A percentile compares a stretch with the other conserved stretches of the same genome.
Conservation (phyloP, 2,329 filamentous ascomycete genomes). For the Neofusicoccum umdonicola region DNA sequence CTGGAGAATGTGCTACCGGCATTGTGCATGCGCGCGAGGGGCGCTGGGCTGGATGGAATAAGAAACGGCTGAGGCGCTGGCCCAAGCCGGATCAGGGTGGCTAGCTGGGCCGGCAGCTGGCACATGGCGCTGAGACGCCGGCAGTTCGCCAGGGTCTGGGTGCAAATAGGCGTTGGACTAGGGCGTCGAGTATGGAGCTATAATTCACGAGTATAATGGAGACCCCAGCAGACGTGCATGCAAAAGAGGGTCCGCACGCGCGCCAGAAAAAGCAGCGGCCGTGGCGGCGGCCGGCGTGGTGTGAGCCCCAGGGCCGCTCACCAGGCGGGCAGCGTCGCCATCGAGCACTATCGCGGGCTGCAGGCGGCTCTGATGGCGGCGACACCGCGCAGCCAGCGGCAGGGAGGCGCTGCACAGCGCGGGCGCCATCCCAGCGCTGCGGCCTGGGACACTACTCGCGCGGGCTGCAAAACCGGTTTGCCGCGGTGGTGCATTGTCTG, state of each 20-base stretch:
- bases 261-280: neutral
- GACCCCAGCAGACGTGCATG: neutral
- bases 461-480: conserved; percentile 3
- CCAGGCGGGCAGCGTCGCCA: neutral
- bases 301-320: neutral
- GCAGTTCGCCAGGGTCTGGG: neutral
- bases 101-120: neutral
- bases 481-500: neutral
- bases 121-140: neutral
- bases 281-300: neutral
- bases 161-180: neutral
- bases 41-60: conserved; percentile 7
- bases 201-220: neutral
- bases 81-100: neutral
- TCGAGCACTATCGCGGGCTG: neutral
- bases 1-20: conserved; percentile 5
- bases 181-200: neutral
- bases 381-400: neutral
- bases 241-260: neutral
- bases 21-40: neutral
- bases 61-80: conserved; percentile 10
- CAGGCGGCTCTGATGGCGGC: neutral
- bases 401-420: conserved; percentile 5
- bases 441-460: conserved; percentile 6
- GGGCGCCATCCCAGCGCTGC: neutral